Percentiles rank a stretch among this genome's conserved stretches.
phyloP scores from a whole-genome alignment of 257 asterid genomes.

The Gentiana straminea region DNA sequence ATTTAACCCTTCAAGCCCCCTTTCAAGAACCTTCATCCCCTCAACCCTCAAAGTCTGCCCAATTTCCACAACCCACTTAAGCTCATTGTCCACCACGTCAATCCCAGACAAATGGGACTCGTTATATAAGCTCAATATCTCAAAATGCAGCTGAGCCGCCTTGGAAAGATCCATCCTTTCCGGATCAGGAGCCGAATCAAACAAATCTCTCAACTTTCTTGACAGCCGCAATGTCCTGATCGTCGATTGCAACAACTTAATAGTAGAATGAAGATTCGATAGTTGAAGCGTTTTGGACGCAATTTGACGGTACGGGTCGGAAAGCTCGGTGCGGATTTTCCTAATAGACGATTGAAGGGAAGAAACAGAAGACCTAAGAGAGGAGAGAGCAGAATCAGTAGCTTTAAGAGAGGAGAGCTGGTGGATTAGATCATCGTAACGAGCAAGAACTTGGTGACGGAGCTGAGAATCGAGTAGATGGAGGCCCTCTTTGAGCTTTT shows the following conservation, averaged over 20 bases:
- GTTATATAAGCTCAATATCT: constrained; percentile 56
- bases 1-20: constrained; percentile 84
- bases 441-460: constrained; percentile 81
- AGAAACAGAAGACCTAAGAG: constrained; percentile 67
- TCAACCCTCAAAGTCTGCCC: constrained; percentile 70
- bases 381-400: constrained; percentile 62
- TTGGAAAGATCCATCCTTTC: constrained; percentile 77
- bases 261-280: constrained; percentile 55
- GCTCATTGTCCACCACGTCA: constrained; percentile 67
- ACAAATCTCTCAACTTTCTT: constrained; percentile 55
- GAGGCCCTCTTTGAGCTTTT: constrained; percentile 82
- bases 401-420: constrained; percentile 78
- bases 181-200: constrained; percentile 41
- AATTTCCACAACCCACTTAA: constrained; percentile 79
- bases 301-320: constrained; percentile 69
- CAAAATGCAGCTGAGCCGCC: constrained; percentile 87
- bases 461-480: constrained; percentile 72
- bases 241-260: constrained; percentile 50
- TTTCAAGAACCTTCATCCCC: constrained; percentile 85
- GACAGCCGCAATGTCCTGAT: constrained; percentile 50
- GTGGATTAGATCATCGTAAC: constrained; percentile 67
- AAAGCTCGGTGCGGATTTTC: constrained; percentile 63
- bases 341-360: constrained; percentile 70
- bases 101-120: constrained; percentile 71
- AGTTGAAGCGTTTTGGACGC: constrained; percentile 63